Conservation (phyloP, 2,329 filamentous ascomycete species). For the Pseudogymnoascus sp. region DNA sequence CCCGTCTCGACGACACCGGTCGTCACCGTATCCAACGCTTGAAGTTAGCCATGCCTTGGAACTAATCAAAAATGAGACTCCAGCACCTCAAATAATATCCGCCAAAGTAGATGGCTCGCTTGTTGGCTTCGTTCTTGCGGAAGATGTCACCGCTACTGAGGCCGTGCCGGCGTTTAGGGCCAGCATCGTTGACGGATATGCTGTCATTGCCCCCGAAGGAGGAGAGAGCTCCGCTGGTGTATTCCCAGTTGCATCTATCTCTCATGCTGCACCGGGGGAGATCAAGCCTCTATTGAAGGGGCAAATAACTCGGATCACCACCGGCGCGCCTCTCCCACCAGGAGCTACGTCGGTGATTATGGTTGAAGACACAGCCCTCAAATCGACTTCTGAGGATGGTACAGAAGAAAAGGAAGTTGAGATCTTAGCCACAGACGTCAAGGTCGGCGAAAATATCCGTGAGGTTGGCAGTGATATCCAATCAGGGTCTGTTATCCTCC, state of each 20-base stretch:
- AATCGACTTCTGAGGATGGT: slow-evolving; percentile 68
- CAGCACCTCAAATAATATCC: slow-evolving; percentile 50
- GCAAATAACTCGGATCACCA: slow-evolving; percentile 84
- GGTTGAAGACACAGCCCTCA: slow-evolving; percentile 87
- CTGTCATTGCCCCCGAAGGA: slow-evolving; percentile 61
- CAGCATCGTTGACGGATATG: slow-evolving; percentile 96
- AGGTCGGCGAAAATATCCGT: slow-evolving; percentile 77
- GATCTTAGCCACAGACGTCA: slow-evolving; percentile 71
- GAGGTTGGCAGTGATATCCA: slow-evolving; percentile 85
- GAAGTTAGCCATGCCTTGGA: slow-evolving; percentile 73
- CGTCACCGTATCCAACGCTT: slow-evolving; percentile 89
- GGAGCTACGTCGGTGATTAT: slow-evolving; percentile 90
- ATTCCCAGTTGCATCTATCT: slow-evolving; percentile 81
- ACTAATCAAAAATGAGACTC: slow-evolving; percentile 67
- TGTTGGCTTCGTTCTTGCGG: slow-evolving; percentile 72
- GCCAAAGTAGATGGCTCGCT: slow-evolving; percentile 58
- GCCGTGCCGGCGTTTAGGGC: slow-evolving; percentile 89
- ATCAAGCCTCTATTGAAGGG: slow-evolving; percentile 60
- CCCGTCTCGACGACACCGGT: slow-evolving; percentile 66
- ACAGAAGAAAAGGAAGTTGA: slow-evolving; percentile 83
- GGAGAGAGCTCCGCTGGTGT: slow-evolving; percentile 62
- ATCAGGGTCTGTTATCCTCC: slow-evolving; percentile 62
- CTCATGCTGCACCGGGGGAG: slow-evolving; percentile 72
- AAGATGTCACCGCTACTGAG: slow-evolving; percentile 73
- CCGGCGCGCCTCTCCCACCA: slow-evolving; percentile 81